Evolutionary conservation across 2,329 filamentous ascomycete genomes (phyloP), one percentile per base, ranked within the genome.

Genomic region (Ophiostoma triangulosporum): DNA sequence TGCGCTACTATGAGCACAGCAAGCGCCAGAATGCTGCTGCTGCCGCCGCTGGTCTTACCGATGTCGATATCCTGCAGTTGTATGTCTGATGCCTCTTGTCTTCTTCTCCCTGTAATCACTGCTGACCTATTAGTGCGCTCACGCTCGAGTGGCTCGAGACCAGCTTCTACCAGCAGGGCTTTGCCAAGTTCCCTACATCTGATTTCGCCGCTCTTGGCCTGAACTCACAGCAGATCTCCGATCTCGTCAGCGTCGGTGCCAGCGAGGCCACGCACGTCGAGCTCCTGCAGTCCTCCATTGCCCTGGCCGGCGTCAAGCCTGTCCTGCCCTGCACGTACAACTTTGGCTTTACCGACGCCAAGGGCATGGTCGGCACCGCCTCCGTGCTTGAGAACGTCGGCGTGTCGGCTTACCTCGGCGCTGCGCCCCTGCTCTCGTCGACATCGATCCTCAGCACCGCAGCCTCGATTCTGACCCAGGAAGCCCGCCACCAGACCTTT

Each of bases 121-220:
- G 14, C n/a, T n/a, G n/a, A n/a, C n/a, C n/a, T n/a, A n/a, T n/a
- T 58, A 84, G 80, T 63, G 84, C 84, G 57, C 71, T 87, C 54
- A 87, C 84, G 6, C 73, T 87, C 46, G 85, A 89, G 68, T 81
- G 84, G 68, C 81, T 88, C 62, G 85, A 88, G 69, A 74, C 80
- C 24, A 72, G 75, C 53, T 88, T 87, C 68, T 88, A 89, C 73
- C 73, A 77, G 60, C 74, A 84, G 63, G 84, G 83, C 35, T 85
- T 88, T 63, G 73, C 73, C 58, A 75, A 79, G 65, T 86, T 88
- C 69, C 73, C 78, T 26, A 73, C 77, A 38, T 65, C 73, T 29
- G 78, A 86, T 62, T 88, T 89, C 68, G 64, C 69, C 24, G 78
- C 79, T 35, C 71, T 83, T 14, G 82, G 82, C 56, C 73, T 84